Base-by-base conservation (phyloP, 1,139 yeast species). In the Suhomyces bolitotheri region DNA sequence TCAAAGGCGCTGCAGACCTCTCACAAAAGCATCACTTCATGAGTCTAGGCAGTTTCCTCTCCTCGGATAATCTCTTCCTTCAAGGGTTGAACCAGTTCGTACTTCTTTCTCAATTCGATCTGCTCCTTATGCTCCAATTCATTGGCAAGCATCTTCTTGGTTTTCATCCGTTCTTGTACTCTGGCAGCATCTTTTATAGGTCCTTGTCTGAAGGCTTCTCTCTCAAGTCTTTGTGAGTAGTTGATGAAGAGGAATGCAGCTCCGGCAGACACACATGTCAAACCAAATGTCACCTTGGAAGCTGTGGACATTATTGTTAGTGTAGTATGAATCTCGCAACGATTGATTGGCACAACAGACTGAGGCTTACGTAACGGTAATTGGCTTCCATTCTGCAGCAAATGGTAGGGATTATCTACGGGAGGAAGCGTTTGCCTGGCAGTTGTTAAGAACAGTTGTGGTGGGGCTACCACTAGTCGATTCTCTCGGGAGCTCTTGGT, bases 111-210 rank as follows among this genome's bases (percentile, higher is more conserved):
- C 50, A 88, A 73, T 50, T 75, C 74, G 54, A 77, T 76, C 58
- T 89, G 97, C 43, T 80, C 73, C 43, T 76, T 80, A 57, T 89
- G 94, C 49, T 89, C 97, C 30, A 73, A 66, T 36, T 77, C 74
- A 52, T 92, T 85, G 36, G 76, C 76, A 44, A 56, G 47, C 50
- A 66, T 68, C 49, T 71, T 71, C 51, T 58, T 58, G 36, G 62
- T 58, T 46, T 57, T 48, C 26, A 43, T 38, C 54, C 76, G 76
- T 35, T 67, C 73, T 34, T 70, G 64, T 45, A 79, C 58, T 40
- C 92, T 64, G 44, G 72, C 78, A 9, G 87, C 86, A 54, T 85
- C 95, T 50, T 80, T 81, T 52, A 83, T 77, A 7, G 95, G 94
- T 1, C 95, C 95, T 53, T 81, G 88, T 45, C 82, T 78, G 35